These are phyloP conservation scores for Lactifluus volemus DNA, from an alignment of 768 basidiomycete species.

Conservation along the genomic window DNA sequence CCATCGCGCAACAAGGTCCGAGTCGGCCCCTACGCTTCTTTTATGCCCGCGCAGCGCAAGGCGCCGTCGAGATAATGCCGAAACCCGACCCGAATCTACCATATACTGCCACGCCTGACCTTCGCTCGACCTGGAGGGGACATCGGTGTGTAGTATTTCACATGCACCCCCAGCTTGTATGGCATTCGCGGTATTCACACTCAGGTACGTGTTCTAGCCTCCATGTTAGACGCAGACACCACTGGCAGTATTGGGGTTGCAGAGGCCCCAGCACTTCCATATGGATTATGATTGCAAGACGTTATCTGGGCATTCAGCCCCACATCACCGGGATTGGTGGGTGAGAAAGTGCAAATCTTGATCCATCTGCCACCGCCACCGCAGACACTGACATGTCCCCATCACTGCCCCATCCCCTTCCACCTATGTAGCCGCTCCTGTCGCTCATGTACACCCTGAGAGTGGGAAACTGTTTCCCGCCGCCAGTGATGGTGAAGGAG, in stretches of 20 bases:
- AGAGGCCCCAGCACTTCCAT: slow-evolving; percentile 32
- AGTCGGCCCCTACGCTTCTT: slow-evolving; percentile 35
- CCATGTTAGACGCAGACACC: background rate
- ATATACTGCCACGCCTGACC: slow-evolving; percentile 22
- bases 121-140: too few relatives aligned
- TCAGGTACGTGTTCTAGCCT: slow-evolving; percentile 16
- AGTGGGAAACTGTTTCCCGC: too few relatives aligned
- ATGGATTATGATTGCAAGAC: slow-evolving; percentile 22
- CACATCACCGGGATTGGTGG: slow-evolving; percentile 38
- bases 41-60: slow-evolving; percentile 58
- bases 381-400: background rate
- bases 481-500: too few relatives aligned
- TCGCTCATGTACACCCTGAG: too few relatives aligned
- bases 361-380: slow-evolving; percentile 37
- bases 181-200: too few relatives aligned
- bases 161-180: too few relatives aligned
- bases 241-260: background rate
- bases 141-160: too few relatives aligned
- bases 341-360: slow-evolving; percentile 36
- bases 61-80: slow-evolving; percentile 49
- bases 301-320: too few relatives aligned
- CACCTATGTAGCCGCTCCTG: too few relatives aligned
- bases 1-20: slow-evolving; percentile 33
- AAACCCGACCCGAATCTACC: slow-evolving; percentile 13
- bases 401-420: background rate